Evolutionary conservation across 164 flowering plant species (phyloP).

Genomic region (Magnolia changhungtana): DNA sequence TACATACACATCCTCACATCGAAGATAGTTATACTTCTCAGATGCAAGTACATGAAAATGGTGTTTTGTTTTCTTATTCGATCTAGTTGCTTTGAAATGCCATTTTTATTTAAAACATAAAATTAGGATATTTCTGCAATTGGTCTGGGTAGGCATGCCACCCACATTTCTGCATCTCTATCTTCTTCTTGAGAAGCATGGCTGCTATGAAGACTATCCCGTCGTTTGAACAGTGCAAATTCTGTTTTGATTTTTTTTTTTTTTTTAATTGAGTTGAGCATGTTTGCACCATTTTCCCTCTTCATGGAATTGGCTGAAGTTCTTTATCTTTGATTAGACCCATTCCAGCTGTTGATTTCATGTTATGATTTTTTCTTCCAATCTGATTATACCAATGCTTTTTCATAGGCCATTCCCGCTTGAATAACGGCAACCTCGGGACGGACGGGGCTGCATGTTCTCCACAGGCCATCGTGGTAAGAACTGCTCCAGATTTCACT

Average conservation of each 20-base stretch:
- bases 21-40: too few relatives aligned
- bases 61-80: neutral
- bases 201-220: neutral
- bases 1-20: too few relatives aligned
- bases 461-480: slow-evolving; percentile 5
- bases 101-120: neutral
- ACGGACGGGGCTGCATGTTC: slow-evolving; percentile 30
- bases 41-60: too few relatives aligned
- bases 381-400: neutral
- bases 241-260: neutral
- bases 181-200: neutral
- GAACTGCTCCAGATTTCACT: too few relatives aligned
- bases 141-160: neutral
- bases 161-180: neutral
- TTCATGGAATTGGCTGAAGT: too few relatives aligned
- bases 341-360: neutral
- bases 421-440: slow-evolving; percentile 17
- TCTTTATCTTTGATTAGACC: too few relatives aligned
- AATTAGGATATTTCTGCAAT: neutral
- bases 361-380: neutral
- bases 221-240: neutral
- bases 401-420: too few relatives aligned
- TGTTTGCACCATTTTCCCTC: too few relatives aligned
- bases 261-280: neutral
- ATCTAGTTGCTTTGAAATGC: neutral